Base-by-base conservation (phyloP, 129 eudicot genomes). In the Pulicaria dysenterica region DNA sequence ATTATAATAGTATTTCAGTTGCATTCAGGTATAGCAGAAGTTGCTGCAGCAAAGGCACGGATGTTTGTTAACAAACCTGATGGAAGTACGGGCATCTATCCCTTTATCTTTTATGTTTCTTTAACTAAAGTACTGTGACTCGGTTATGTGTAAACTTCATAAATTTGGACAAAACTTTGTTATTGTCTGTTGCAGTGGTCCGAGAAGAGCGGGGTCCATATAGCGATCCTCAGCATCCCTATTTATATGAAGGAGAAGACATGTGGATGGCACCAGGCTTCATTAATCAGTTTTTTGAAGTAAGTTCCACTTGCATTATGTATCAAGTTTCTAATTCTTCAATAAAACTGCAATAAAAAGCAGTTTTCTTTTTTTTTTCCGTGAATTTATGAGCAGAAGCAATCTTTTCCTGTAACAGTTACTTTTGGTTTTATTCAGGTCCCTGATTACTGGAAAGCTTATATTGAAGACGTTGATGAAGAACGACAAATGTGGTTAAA, bases 191-290 rank as follows among this genome's bases (percentile, higher is more conserved):
- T 65, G 49, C 83, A 93, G 98, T 93, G 98, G 94, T 93, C 40
- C 79, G 98, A 79, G 98, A 93, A 84, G 75, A 89, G 73, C 77
- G 85, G 60, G 98, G 98, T 79, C 98, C 98, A 42, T 93, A 85
- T 77, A 80, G 75, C 9, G 98, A 93, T 76, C 98, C 98, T 43
- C 98, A 93, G 66, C 98, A 93, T 87, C 98, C 92, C 13, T 93
- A 93, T 76, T 50, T 89, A 5, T 93, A 93, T 44, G 98, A 93
- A 75, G 98, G 87, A 78, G 98, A 93, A n/a, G 98, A 93, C 49
- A 85, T 85, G 65, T 93, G 98, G 98, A 90, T 89, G 96, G 98
- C 98, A 73, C 98, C 98, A 46, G 98, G 98, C 57, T 93, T 93
- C 79, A 84, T 93, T 59, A 90, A 93, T 81, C 98, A 93, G 71